Percentiles rank a stretch among this genome's conserved stretches.
phyloP scores from a whole-genome alignment of 768 basidiomycete species.

The Boletus eberwhitei region DNA sequence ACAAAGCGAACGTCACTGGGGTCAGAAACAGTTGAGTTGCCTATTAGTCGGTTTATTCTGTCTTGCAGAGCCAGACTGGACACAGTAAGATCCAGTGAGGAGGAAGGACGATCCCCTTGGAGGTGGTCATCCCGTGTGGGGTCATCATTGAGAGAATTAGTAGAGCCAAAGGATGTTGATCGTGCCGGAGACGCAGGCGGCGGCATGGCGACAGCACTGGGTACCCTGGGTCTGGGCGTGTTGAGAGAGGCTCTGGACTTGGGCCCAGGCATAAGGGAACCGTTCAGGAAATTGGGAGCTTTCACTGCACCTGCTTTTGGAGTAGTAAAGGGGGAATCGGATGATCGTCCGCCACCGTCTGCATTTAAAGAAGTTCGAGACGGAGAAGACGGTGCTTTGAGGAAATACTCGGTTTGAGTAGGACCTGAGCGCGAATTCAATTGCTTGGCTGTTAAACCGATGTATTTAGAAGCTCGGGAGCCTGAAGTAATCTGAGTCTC shows the following conservation, averaged over 20 bases:
- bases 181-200: slow-evolving; percentile 65
- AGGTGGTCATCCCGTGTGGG: slow-evolving; percentile 9
- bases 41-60: slow-evolving; percentile 44
- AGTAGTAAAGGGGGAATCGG: slow-evolving; percentile 61
- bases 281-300: slow-evolving; percentile 8
- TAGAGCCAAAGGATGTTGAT: slow-evolving; percentile 32
- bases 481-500: slow-evolving; percentile 66
- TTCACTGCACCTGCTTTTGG: slow-evolving; percentile 53
- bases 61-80: slow-evolving; percentile 46
- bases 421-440: slow-evolving; percentile 46
- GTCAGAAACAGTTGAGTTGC: slow-evolving; percentile 23
- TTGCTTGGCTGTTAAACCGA: slow-evolving; percentile 81
- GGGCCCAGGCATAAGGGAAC: slow-evolving; percentile 15
- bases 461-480: slow-evolving; percentile 80
- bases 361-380: slow-evolving; percentile 36
- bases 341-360: slow-evolving; percentile 37
- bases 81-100: slow-evolving; percentile 36
- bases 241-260: slow-evolving; percentile 35
- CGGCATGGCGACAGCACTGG: slow-evolving; percentile 77
- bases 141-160: slow-evolving; percentile 38
- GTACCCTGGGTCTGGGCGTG: slow-evolving; percentile 64
- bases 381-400: slow-evolving; percentile 33
- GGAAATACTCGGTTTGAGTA: slow-evolving; percentile 17
- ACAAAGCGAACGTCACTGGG: slow-evolving; percentile 10
- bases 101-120: slow-evolving; percentile 13